Evolutionary conservation across 2,329 filamentous ascomycete genomes (phyloP).

Genomic region (Aureobasidium sp.): DNA sequence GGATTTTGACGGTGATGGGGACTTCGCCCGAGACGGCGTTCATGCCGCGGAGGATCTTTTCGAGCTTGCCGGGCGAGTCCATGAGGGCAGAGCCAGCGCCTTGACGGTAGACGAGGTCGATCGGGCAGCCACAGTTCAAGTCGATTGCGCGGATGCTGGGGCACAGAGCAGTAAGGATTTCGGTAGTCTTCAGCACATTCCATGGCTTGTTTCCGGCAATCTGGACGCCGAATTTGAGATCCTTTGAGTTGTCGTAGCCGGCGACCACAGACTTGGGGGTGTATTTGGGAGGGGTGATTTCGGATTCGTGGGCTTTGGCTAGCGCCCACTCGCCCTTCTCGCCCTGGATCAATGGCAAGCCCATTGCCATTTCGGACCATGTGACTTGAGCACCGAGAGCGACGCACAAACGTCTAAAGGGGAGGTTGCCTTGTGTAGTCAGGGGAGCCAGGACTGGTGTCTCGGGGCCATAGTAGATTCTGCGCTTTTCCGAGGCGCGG

Average conservation of each 20-base stretch:
- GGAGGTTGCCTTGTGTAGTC: constrained; percentile 93
- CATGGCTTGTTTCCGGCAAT: constrained; percentile 90
- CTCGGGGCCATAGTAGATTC: constrained; percentile 87
- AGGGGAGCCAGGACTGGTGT: constrained; percentile 90
- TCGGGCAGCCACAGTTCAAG: constrained; percentile 94
- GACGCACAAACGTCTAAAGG: constrained; percentile 84
- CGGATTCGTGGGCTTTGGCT: constrained; percentile 83
- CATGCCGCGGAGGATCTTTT: constrained; percentile 95
- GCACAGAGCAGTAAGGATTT: constrained; percentile 67
- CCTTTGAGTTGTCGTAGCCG: constrained; percentile 73
- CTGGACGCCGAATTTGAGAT: constrained; percentile 85
- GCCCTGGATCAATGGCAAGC: constrained; percentile 80
- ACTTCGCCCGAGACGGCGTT: constrained; percentile 84
- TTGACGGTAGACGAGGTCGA: constrained; percentile 83
- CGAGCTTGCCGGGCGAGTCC: constrained; percentile 79
- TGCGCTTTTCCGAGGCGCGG: constrained; percentile 84
- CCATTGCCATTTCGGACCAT: constrained; percentile 98
- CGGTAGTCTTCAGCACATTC: constrained; percentile 81
- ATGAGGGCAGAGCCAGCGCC: constrained; percentile 88
- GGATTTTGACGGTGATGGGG: constrained; percentile 90
- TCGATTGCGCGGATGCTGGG: constrained; percentile 86
- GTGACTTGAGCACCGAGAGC: constrained; percentile 86
- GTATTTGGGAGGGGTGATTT: constrained; percentile 65
- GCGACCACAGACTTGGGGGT: constrained; percentile 55
- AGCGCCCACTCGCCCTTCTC: constrained; percentile 90